Percentiles rank a stretch among this genome's conserved stretches.
phyloP scores from a whole-genome alignment of 768 basidiomycete genomes.

The Vararia minispora region DNA sequence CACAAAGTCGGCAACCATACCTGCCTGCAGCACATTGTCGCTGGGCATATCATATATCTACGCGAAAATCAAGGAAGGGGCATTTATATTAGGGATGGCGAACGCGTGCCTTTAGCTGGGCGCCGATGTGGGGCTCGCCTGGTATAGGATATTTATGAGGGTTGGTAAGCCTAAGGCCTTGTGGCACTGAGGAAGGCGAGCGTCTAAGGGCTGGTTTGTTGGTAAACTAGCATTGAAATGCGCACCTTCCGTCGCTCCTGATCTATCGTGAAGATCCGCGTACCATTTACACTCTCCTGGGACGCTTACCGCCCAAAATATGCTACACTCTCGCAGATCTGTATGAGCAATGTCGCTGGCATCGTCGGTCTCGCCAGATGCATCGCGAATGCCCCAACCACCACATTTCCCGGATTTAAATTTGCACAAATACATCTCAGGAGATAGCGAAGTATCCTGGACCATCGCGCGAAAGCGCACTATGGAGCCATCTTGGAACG shows the following conservation, averaged over 20 bases:
- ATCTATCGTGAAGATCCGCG: slow-evolving; percentile 20
- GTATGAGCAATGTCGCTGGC: slow-evolving; percentile 30
- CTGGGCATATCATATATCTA: slow-evolving; percentile 49
- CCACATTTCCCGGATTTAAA: slow-evolving; percentile 35
- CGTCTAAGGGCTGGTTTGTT: neutral
- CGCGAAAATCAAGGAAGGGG: slow-evolving; percentile 6
- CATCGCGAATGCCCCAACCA: slow-evolving; percentile 60
- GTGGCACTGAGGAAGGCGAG: neutral
- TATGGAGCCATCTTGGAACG: slow-evolving; percentile 39
- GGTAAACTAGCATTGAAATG: neutral
- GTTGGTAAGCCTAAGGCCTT: slow-evolving; percentile 14
- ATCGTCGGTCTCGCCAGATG: slow-evolving; percentile 17
- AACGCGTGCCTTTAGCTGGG: slow-evolving; percentile 52
- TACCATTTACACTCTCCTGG: slow-evolving; percentile 62
- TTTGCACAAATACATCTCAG: slow-evolving; percentile 59
- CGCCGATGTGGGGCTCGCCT: slow-evolving; percentile 45
- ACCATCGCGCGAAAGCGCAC: slow-evolving; percentile 72
- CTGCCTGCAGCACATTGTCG: slow-evolving; percentile 39
- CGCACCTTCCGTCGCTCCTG: slow-evolving; percentile 13
- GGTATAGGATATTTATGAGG: slow-evolving; percentile 60
- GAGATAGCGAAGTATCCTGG: slow-evolving; percentile 68
- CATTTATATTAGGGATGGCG: neutral
- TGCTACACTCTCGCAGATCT: slow-evolving; percentile 47
- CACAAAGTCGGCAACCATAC: slow-evolving; percentile 58
- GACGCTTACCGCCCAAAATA: slow-evolving; percentile 66